Conservation (phyloP, 2,329 filamentous ascomycete genomes). For the Trichoderma afroharzianum region DNA sequence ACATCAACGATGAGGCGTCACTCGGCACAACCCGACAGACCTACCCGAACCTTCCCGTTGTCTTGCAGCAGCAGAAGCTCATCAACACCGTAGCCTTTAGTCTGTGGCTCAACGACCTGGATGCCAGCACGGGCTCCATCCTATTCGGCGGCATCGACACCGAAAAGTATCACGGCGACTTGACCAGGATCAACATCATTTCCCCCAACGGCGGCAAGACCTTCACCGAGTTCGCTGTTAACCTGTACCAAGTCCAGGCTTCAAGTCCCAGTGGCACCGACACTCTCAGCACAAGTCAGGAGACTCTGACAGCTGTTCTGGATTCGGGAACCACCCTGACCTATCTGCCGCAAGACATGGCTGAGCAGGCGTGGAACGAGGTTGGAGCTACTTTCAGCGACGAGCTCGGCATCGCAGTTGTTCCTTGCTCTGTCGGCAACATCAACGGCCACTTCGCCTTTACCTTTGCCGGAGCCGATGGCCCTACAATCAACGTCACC, state of each 20-base stretch:
- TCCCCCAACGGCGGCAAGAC: slow-evolving; percentile 38
- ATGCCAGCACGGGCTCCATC: slow-evolving; percentile 63
- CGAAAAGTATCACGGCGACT: slow-evolving; percentile 63
- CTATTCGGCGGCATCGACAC: slow-evolving; percentile 80
- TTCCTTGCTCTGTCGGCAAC: slow-evolving; percentile 48
- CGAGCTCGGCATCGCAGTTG: slow-evolving; percentile 37
- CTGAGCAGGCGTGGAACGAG: slow-evolving; percentile 50
- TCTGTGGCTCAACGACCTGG: slow-evolving; percentile 61
- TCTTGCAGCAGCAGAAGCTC: slow-evolving; percentile 58
- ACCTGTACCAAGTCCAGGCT: slow-evolving; percentile 46
- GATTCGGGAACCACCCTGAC: slow-evolving; percentile 73
- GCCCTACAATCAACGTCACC: slow-evolving; percentile 48
- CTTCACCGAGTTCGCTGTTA: slow-evolving; percentile 47
- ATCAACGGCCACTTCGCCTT: slow-evolving; percentile 51
- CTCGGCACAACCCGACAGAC: slow-evolving; percentile 26
- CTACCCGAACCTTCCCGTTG: slow-evolving; percentile 60
- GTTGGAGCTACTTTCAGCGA: slow-evolving; percentile 48
- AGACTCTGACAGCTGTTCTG: slow-evolving; percentile 60
- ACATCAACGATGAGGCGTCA: slow-evolving; percentile 50
- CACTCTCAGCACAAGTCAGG: slow-evolving; percentile 38
- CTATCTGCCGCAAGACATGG: slow-evolving; percentile 63
- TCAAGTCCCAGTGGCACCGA: slow-evolving; percentile 49
- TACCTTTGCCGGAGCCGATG: slow-evolving; percentile 46
- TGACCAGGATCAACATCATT: slow-evolving; percentile 58
- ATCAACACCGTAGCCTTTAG: slow-evolving; percentile 69